These are phyloP conservation scores for Austroboletus rostrupii DNA, from an alignment of 1,284 basidiomycete species.

Conservation along the genomic window DNA sequence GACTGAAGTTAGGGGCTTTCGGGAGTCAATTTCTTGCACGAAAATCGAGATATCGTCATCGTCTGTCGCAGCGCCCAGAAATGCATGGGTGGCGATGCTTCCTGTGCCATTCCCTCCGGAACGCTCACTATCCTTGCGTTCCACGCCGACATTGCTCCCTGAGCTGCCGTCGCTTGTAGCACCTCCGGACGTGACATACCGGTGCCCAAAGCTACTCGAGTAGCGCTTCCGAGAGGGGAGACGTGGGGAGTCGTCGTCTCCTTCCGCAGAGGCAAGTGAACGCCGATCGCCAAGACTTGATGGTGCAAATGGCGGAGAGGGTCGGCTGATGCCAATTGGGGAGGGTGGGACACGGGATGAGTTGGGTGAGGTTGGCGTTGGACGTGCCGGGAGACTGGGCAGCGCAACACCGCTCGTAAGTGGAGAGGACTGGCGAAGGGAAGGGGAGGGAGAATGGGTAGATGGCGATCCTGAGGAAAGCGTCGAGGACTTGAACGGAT, in stretches of 20 bases:
- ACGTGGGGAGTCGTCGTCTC: constrained; percentile 29
- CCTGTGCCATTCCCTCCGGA: constrained; percentile 7
- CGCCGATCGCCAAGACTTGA: constrained; percentile 45
- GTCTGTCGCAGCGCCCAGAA: constrained; percentile 49
- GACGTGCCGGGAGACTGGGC: constrained; percentile 32
- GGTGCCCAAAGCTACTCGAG: constrained; percentile 70
- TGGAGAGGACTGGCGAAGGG: constrained; percentile 43
- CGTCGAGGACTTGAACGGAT: constrained; percentile 69
- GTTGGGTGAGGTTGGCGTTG: constrained; percentile 36
- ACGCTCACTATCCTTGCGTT: constrained; percentile 23
- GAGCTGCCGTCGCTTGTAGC: constrained; percentile 37
- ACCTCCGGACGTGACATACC: constrained; percentile 47
- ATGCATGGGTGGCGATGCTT: constrained; percentile 31
- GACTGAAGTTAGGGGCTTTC: constrained; percentile 48
- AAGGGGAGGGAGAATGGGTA: constrained; percentile 46
- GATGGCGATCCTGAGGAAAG: constrained; percentile 54
- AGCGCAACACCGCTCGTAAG: constrained; percentile 29
- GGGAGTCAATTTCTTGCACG: constrained; percentile 67
- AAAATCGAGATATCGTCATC: constrained; percentile 75
- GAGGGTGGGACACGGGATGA: constrained; percentile 44
- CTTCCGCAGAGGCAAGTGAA: constrained; percentile 34
- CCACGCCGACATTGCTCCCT: constrained; percentile 25
- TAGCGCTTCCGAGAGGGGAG: constrained; percentile 47
- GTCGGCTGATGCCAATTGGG: constrained; percentile 37
- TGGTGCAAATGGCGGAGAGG: constrained; percentile 45